A percentile compares a stretch with the other conserved stretches of the same genome.
phyloP scores from a whole-genome alignment of 169 alveolate species.

The Sarcocystis neurona region DNA sequence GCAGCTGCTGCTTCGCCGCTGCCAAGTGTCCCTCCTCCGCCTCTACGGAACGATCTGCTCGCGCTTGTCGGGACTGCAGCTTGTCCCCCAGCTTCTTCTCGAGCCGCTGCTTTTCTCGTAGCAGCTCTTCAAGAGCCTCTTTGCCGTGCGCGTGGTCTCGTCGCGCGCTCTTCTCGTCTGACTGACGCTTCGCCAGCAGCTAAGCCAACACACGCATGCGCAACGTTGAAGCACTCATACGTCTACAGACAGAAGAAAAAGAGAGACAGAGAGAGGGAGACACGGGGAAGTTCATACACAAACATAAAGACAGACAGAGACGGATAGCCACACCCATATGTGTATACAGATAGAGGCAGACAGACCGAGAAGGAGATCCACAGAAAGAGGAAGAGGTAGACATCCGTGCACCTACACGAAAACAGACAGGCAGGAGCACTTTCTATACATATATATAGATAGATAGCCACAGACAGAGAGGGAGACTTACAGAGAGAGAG shows the following conservation, averaged over 20 bases:
- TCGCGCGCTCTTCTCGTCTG: conserved; percentile 35
- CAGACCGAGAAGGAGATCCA: not conserved
- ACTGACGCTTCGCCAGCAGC: conserved; percentile 35
- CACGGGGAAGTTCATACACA: not conserved
- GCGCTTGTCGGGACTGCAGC: conserved; percentile 20
- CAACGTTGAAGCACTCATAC: no score
- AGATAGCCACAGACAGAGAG: no score
- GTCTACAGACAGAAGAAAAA: not conserved
- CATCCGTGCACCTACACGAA: no score
- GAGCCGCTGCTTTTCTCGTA: conserved; percentile 15
- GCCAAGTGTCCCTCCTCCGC: conserved; percentile 28
- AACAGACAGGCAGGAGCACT: no score
- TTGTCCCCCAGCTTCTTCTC: conserved; percentile 25
- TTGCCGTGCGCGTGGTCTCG: conserved; percentile 29
- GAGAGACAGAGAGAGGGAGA: not conserved
- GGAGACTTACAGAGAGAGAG: no score
- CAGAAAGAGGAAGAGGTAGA: not conserved
- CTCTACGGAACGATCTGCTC: conserved; percentile 20
- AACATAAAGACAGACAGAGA: not conserved
- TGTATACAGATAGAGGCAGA: no score
- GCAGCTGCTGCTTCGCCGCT: no score
- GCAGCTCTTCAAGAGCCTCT: conserved; percentile 14
- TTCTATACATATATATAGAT: no score
- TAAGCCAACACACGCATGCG: not conserved
- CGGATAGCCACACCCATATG: not conserved